Percentiles rank a stretch among this genome's conserved stretches.
Evolutionary conservation across 257 asterid species (phyloP).

Genomic region (Solanum medicagineum): DNA sequence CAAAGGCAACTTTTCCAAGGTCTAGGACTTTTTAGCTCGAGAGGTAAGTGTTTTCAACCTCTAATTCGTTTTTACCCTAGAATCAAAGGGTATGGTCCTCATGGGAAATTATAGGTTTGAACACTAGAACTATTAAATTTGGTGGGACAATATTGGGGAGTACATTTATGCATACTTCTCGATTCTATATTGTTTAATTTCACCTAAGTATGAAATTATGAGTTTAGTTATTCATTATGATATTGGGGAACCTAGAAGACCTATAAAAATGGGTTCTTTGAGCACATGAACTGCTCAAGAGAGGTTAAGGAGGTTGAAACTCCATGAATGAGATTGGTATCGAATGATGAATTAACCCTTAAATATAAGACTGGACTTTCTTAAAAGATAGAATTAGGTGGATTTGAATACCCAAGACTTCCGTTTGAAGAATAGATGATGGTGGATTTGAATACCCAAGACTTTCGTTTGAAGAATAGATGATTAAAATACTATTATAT

Average conservation of each 20-base stretch:
- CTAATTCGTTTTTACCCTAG: too few species aligned
- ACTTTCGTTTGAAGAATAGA: too few species aligned
- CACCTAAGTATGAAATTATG: background rate
- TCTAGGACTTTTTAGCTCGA: too few species aligned
- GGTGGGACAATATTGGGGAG: background rate
- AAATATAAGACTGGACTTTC: too few species aligned
- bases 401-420: too few species aligned
- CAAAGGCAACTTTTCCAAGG: too few species aligned
- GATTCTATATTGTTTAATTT: too few species aligned
- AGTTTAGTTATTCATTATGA: background rate
- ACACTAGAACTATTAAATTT: background rate
- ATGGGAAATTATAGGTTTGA: background rate
- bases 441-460: background rate
- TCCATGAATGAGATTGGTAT: background rate
- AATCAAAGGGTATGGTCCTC: background rate
- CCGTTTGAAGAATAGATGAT: too few species aligned
- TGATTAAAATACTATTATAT: background rate
- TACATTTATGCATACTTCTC: background rate
- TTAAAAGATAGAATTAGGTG: background rate
- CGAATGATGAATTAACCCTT: background rate
- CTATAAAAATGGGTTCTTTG: too few species aligned
- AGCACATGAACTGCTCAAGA: background rate
- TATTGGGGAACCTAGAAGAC: background rate
- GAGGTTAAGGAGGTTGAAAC: background rate
- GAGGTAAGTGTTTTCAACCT: background rate